Evolutionary conservation across 2,329 filamentous ascomycete species (phyloP).

Genomic region (Beauveria sp.): DNA sequence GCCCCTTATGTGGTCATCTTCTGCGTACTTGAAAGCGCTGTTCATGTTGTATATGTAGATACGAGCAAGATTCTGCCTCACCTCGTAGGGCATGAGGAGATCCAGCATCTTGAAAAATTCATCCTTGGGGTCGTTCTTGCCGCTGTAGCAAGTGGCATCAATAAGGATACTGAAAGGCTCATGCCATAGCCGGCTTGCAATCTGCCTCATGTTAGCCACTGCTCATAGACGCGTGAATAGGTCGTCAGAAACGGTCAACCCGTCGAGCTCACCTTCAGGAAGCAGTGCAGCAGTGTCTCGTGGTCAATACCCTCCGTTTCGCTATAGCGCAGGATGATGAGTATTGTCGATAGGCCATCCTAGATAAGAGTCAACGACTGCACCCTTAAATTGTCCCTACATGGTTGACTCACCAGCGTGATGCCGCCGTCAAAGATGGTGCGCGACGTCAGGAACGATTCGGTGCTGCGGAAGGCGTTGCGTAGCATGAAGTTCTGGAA

Average conservation of each 20-base stretch:
- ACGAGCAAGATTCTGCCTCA: constrained; percentile 50
- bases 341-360: constrained; percentile 62
- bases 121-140: constrained; percentile 59
- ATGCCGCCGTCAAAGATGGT: constrained; percentile 65
- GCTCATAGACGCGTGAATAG: background rate
- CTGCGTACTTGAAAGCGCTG: constrained; percentile 51
- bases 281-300: constrained; percentile 59
- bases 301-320: constrained; percentile 58
- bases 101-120: constrained; percentile 58
- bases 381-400: too few relatives aligned
- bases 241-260: background rate
- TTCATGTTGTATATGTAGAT: constrained; percentile 71
- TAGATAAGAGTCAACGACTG: constrained; percentile 21
- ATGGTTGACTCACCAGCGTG: constrained; percentile 43
- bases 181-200: constrained; percentile 63
- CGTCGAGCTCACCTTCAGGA: constrained; percentile 46
- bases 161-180: constrained; percentile 60
- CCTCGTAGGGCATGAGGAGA: constrained; percentile 52
- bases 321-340: constrained; percentile 60
- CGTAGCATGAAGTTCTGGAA: constrained; percentile 68
- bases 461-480: constrained; percentile 57
- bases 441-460: constrained; percentile 55
- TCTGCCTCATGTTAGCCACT: constrained; percentile 30
- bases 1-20: too few relatives aligned
- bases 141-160: constrained; percentile 63